phyloP scores from a whole-genome alignment of 2,329 filamentous ascomycete species.

The Colletotrichum sp. region DNA sequence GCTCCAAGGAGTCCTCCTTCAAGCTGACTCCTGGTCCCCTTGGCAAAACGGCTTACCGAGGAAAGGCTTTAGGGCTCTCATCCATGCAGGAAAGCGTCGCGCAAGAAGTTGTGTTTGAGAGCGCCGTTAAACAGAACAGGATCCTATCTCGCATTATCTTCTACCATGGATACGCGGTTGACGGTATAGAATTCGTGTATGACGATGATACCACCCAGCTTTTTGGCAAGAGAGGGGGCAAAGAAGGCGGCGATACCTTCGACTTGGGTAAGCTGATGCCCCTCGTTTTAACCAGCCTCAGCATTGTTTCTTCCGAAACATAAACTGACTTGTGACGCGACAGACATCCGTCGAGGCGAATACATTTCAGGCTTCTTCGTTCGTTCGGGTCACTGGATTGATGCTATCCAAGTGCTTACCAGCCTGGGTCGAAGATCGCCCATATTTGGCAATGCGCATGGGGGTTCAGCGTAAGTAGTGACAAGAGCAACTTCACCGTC shows the following conservation, averaged over 20 bases:
- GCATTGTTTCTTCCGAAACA: neutral
- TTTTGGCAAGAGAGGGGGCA: constrained; percentile 82
- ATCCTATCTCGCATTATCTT: constrained; percentile 77
- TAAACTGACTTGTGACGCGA: constrained; percentile 1
- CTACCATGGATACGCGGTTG: constrained; percentile 73
- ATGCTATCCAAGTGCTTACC: constrained; percentile 89
- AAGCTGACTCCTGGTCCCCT: constrained; percentile 70
- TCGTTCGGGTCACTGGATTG: constrained; percentile 81
- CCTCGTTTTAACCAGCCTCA: neutral
- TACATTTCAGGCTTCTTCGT: constrained; percentile 86
- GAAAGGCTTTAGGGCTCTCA: constrained; percentile 75
- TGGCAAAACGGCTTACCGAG: constrained; percentile 75
- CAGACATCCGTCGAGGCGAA: constrained; percentile 85
- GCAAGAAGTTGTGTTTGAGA: constrained; percentile 77
- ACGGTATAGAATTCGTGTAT: constrained; percentile 92
- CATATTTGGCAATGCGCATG: constrained; percentile 80
- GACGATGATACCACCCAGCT: constrained; percentile 85
- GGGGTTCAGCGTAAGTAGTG: constrained; percentile 80
- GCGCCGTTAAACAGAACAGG: constrained; percentile 70
- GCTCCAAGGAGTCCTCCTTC: constrained; percentile 73
- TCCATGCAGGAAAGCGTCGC: constrained; percentile 72
- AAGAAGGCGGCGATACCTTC: constrained; percentile 74
- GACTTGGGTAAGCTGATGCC: constrained; percentile 67
- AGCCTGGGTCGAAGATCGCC: constrained; percentile 86
- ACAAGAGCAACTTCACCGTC: neutral